Evolutionary conservation across 169 alveolate genomes (phyloP), one percentile per base, ranked within the genome.

Genomic region (Theileria sp.): DNA sequence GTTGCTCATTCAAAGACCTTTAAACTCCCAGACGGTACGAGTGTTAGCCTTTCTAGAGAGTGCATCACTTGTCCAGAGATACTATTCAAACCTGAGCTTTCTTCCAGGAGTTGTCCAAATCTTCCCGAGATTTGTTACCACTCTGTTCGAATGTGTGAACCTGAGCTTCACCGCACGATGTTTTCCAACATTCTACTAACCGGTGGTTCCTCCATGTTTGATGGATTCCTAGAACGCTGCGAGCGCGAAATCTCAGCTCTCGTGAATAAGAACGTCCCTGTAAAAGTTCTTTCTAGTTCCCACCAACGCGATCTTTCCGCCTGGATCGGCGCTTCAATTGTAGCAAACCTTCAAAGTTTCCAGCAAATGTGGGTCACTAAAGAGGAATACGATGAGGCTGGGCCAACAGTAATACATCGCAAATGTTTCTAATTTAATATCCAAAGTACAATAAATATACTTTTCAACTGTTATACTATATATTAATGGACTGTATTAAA

Each of bases 251-350:
- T 78, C 61, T 25, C 32, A 56, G 80, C 58, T 12, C 78, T 65
- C n/a, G 75, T 58, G 21, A 77, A 85, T 68, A 74, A 19, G 19
- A 78, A 77, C 34, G 71, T 66, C n/a, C 72, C 87, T 38, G 81
- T 85, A 44, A 85, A 85, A 61, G 36, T 85, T 17, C 32, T 61
- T 17, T 19, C 36, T 64, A 26, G 58, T 17, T 12, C 86, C 50
- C 72, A 77, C 51, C 79, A 60, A 61, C 75, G 87, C 38, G 85
- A 72, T 28, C 3, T 25, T 15, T 21, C 83, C 12, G 91, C 93
- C 94, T 98, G 99, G 99, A 94, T 97, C 60, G 99, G 99, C 49
- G 99, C 99, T 6, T 96, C 99, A 23, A 97, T 97, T 68, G 93
- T 97, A 26, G 94, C 99, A 15, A 94, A 99, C 21, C 91, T 97